Conservation (phyloP, 495 filamentous ascomycete species). For the Annulohypoxylon moriforme region DNA sequence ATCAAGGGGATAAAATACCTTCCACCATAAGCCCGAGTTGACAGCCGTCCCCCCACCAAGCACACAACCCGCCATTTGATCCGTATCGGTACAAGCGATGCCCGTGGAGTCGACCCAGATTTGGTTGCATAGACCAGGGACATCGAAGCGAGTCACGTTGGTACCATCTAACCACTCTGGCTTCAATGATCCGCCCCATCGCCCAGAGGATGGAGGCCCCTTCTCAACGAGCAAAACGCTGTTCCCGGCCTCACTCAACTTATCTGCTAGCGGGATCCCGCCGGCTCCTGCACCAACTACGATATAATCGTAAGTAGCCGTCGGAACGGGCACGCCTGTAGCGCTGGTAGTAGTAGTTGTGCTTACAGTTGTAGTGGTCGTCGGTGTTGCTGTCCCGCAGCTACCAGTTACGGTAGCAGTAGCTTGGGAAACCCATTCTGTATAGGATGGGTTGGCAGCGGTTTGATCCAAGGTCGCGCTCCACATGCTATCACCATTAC, state of each 20-base stretch:
- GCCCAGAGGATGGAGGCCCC: slow-evolving; percentile 69
- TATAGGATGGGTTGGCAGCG: slow-evolving; percentile 58
- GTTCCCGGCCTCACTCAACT: slow-evolving; percentile 70
- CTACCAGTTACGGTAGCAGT: slow-evolving; percentile 47
- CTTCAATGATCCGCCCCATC: slow-evolving; percentile 66
- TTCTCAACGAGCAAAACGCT: slow-evolving; percentile 75
- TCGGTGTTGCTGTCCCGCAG: slow-evolving; percentile 48
- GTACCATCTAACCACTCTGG: slow-evolving; percentile 74
- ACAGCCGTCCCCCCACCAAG: slow-evolving; percentile 82
- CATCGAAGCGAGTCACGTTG: slow-evolving; percentile 78
- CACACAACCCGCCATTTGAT: slow-evolving; percentile 80
- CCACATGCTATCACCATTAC: slow-evolving; percentile 60
- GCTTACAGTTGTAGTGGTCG: slow-evolving; percentile 40
- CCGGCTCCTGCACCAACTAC: slow-evolving; percentile 73
- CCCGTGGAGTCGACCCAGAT: slow-evolving; percentile 72
- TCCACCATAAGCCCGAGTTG: slow-evolving; percentile 72
- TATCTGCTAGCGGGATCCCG: slow-evolving; percentile 73
- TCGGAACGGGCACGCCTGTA: slow-evolving; percentile 60
- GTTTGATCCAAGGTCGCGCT: slow-evolving; percentile 51
- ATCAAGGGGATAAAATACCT: slow-evolving; percentile 45
- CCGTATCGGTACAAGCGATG: slow-evolving; percentile 75
- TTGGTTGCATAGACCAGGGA: slow-evolving; percentile 81
- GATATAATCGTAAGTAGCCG: slow-evolving; percentile 73
- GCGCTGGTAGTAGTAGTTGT: slow-evolving; percentile 47
- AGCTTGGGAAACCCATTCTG: slow-evolving; percentile 53